Base-by-base conservation (phyloP, 306 rosid species). In the Geum urbanum region DNA sequence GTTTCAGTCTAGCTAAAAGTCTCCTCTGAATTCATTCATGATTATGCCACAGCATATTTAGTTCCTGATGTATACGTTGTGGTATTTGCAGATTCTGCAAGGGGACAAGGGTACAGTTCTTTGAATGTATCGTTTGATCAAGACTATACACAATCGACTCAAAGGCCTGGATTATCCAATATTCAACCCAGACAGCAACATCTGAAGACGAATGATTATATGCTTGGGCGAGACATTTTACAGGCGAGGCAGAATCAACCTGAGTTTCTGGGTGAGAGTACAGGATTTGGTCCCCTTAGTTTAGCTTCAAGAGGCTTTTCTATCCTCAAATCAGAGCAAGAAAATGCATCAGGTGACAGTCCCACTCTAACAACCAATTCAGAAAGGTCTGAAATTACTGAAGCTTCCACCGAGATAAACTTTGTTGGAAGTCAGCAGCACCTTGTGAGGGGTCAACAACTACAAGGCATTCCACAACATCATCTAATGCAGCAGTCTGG, bases 321-420 rank as follows among this genome's bases (percentile, higher is more conserved):
- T 66, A 51, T 81, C 60, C 73, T 69, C 47, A 68, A 73, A 37
- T 73, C 82, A 35, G 81, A 78, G 75, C 85, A 73, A 81, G 88
- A 84, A 73, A 70, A 84, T 84, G 84, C 82, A 56, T 71, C 84
- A 37, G 84, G 77, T 54, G 88, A 84, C 62, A 84, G 88, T 74
- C 86, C 88, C 73, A 84, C 88, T 71, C 60, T 81, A 76, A 84
- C 88, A 74, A 58, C 88, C 63, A 84, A 84, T 81, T 84, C 88
- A 44, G 88, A 84, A 78, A 81, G 82, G 74, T 81, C 88, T 14
- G 88, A 84, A 72, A 68, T 81, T 37, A 84, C 88, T 5, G 88
- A 84, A 76, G 79, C 78, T 56, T 81, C 86, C 45, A 78, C 77
- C n/a, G 88, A 84, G 72, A 76, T 76, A 48, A 79, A 79, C 80